phyloP scores from a whole-genome alignment of 1,284 basidiomycete species.

The Kwoniella shivajii region DNA sequence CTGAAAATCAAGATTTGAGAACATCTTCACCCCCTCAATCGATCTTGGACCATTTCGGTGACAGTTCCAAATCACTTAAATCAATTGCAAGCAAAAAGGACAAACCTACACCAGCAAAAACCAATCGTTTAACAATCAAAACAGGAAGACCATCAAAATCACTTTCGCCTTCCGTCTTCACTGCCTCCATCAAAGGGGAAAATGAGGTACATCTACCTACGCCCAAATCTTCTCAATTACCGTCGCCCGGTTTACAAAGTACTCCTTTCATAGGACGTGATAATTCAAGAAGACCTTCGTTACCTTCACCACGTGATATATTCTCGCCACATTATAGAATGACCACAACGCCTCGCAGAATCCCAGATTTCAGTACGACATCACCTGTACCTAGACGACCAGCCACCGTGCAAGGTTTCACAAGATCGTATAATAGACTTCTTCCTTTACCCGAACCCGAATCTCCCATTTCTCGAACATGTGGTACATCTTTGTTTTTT shows the following conservation, averaged over 20 bases:
- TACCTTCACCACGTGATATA: conserved; percentile 2
- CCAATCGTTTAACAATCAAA: neutral
- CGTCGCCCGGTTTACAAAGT: neutral
- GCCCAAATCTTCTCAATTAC: neutral
- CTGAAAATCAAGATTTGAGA: conserved; percentile 9
- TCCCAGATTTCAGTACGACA: neutral
- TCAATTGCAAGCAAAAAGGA: conserved; percentile 1
- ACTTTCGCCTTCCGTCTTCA: neutral
- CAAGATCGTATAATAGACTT: neutral
- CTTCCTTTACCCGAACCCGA: neutral
- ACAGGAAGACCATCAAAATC: neutral
- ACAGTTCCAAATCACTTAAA: neutral
- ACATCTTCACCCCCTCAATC: neutral
- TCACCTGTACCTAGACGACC: neutral
- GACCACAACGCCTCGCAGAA: neutral
- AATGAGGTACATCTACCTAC: conserved; percentile 1
- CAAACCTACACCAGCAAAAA: neutral
- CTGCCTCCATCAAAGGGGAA: neutral
- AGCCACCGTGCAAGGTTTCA: neutral
- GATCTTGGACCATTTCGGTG: conserved; percentile 1
- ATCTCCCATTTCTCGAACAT: neutral
- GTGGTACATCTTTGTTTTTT: neutral
- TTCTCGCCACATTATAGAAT: neutral
- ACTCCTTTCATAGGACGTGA: neutral
- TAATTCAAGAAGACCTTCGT: neutral